phyloP scores from a whole-genome alignment of 1,284 basidiomycete species.

The Cystobasidiaceae sp. region DNA sequence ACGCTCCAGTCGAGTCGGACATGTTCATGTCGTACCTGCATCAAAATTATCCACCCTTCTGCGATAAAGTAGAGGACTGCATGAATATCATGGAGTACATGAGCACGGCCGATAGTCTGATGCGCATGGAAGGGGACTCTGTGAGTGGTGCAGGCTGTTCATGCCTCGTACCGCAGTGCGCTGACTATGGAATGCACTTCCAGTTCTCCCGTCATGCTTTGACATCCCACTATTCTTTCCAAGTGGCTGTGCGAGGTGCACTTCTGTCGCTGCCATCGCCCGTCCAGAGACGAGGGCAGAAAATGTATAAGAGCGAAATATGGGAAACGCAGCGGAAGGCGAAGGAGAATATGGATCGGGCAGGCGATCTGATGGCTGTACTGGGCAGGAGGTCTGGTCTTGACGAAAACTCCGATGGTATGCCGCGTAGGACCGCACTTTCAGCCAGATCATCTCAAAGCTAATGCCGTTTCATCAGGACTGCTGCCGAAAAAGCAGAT shows the following conservation, averaged over 20 bases:
- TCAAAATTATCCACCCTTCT: constrained; percentile 85
- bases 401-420: constrained; percentile 9
- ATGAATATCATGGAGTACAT: constrained; percentile 67
- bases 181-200: too few species aligned
- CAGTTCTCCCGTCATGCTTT: constrained; percentile 30
- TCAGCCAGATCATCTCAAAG: background rate
- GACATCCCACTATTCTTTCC: constrained; percentile 61
- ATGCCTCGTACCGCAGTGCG: background rate
- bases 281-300: constrained; percentile 69
- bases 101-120: constrained; percentile 67
- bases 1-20: constrained; percentile 84
- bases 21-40: constrained; percentile 85
- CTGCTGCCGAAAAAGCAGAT: constrained; percentile 7
- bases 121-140: constrained; percentile 61
- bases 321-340: constrained; percentile 49
- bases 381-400: constrained; percentile 15
- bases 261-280: constrained; percentile 80
- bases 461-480: background rate
- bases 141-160: constrained; percentile 51
- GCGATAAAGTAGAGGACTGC: constrained; percentile 69
- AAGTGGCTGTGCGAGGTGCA: constrained; percentile 68
- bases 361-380: constrained; percentile 41
- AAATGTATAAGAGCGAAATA: constrained; percentile 56
- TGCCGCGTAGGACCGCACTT: background rate
- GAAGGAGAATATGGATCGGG: constrained; percentile 43